Conservation (phyloP, 768 basidiomycete species). For the Amanita fuliginea region DNA sequence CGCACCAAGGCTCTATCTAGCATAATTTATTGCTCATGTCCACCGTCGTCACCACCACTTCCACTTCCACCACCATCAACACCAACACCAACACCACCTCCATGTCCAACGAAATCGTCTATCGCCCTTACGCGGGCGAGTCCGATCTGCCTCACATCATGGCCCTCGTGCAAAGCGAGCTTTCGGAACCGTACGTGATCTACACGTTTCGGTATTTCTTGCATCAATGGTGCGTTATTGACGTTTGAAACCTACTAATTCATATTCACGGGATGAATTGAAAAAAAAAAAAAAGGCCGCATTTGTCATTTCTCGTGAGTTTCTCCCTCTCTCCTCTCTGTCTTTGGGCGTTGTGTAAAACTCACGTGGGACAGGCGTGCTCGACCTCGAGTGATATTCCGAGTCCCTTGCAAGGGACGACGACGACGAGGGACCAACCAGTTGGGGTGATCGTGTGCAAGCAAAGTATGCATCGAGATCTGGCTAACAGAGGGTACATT, state of each 20-base stretch:
- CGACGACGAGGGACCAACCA: slow-evolving; percentile 23
- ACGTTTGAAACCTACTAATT: no score
- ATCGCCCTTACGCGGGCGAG: slow-evolving; percentile 70
- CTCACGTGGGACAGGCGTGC: slow-evolving; percentile 47
- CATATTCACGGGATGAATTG: no score
- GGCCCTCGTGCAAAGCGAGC: slow-evolving; percentile 79
- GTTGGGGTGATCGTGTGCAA: slow-evolving; percentile 96
- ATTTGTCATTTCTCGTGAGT: slow-evolving; percentile 70
- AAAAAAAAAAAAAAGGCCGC: slow-evolving; percentile 20
- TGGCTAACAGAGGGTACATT: slow-evolving; percentile 84
- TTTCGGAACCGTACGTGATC: slow-evolving; percentile 92
- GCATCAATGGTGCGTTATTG: slow-evolving; percentile 85
- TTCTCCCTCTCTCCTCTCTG: no score
- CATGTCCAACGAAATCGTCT: slow-evolving; percentile 34
- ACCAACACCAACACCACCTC: background rate
- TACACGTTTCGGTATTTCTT: slow-evolving; percentile 98
- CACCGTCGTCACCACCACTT: no score
- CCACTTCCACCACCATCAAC: no score
- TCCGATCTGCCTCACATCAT: slow-evolving; percentile 76
- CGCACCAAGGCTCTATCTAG: no score
- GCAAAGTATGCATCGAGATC: slow-evolving; percentile 77
- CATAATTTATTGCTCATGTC: no score
- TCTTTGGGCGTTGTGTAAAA: no score
- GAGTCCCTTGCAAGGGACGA: no score
- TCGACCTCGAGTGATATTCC: slow-evolving; percentile 20